Base-by-base conservation (phyloP, 257 asterid species). In the Jacaranda copaia region DNA sequence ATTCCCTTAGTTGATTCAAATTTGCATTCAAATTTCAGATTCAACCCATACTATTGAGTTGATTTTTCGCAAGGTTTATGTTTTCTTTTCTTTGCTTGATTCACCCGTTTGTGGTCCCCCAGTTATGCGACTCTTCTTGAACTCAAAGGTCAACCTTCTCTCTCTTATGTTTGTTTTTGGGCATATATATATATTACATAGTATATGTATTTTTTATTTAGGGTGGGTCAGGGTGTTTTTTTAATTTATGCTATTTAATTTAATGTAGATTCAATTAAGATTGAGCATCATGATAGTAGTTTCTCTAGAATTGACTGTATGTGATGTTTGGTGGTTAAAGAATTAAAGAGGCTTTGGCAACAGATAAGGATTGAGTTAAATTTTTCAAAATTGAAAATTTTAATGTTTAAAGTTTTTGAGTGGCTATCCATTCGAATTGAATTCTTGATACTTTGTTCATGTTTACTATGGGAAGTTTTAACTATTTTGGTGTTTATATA, bases 141-240 rank as follows among this genome's bases (percentile, higher is more conserved):
- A 40, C 48, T 43, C 19, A 46, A 4, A 48, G 81, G 75, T 77
- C 8, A 38, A 6, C 48, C 53, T 51, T 46, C 70, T 68, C 65
- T 53, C 25, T 42, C 46, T 39, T 20, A 5, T 20, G 10, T 13
- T 55, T 0, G 64, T 72, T 18, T 55, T 14, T 59, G 5, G n/a
- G 46, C 8, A 3, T 39, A 10, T 12, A n/a, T 10, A 3, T 35
- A 9, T 46, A 4, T 5, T 46, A 4, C 45, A 3, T 8, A 6
- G 6, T 46, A 6, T 46, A 10, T n/a, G 11, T 7, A 10, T 32
- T 8, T 55, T 42, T 38, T 35, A 20, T 67, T 57, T n/a, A n/a
- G n/a, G n/a, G n/a, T n/a, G n/a, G n/a, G n/a, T n/a, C n/a, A n/a
- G n/a, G n/a, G n/a, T n/a, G n/a, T n/a, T n/a, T n/a, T n/a, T n/a